A percentile compares a stretch with the other conserved stretches of the same genome.
Conservation (phyloP, 176 grass and related monocot species). For the Puccinellia tenuiflora region DNA sequence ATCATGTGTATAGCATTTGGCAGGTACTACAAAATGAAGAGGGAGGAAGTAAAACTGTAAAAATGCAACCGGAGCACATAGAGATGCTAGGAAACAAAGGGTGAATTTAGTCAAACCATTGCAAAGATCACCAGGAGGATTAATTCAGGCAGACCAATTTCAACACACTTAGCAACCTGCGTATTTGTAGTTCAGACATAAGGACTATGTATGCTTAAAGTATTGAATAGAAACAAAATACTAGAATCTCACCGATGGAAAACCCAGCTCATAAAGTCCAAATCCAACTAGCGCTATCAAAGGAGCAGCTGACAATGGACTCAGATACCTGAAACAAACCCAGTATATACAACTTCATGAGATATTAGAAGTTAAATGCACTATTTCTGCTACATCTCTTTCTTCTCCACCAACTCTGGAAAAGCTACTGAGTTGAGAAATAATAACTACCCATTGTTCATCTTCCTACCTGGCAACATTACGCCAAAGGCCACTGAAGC, state of each 20-base stretch:
- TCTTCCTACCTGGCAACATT: constrained; percentile 79
- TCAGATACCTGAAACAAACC: constrained; percentile 69
- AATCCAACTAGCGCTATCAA: constrained; percentile 73
- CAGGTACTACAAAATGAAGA: constrained; percentile 60
- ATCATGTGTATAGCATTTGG: constrained; percentile 56
- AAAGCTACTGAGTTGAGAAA: background rate
- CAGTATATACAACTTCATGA: background rate
- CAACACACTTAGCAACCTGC: constrained; percentile 96
- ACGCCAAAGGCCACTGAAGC: constrained; percentile 98
- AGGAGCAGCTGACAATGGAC: constrained; percentile 86
- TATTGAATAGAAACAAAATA: constrained; percentile 4
- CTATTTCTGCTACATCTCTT: constrained; percentile 3
- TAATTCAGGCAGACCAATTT: constrained; percentile 92
- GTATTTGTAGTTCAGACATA: constrained; percentile 26
- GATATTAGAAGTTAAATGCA: background rate
- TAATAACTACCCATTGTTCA: background rate
- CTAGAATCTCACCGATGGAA: constrained; percentile 70
- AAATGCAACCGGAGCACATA: background rate
- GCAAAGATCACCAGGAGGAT: constrained; percentile 81
- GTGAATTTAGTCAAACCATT: constrained; percentile 42
- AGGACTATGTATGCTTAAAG: background rate
- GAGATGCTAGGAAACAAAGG: background rate
- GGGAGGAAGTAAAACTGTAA: background rate
- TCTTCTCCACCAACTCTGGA: background rate
- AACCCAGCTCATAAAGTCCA: constrained; percentile 95